phyloP scores from a whole-genome alignment of 2,329 filamentous ascomycete species.

The Sarocladium strictum region DNA sequence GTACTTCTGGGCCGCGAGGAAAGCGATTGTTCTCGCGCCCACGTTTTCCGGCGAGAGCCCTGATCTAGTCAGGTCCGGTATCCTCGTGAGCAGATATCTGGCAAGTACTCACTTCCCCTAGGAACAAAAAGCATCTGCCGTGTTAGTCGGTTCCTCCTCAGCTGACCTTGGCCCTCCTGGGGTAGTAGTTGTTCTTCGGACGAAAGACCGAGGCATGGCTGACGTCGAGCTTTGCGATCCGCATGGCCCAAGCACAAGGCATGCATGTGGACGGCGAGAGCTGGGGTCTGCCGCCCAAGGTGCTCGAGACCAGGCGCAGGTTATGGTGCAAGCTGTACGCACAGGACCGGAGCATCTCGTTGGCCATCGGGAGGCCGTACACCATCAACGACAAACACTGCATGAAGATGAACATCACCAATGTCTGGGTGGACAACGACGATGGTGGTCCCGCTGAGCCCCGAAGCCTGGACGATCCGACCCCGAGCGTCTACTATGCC shows the following conservation, averaged over 20 bases:
- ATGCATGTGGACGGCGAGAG: slow-evolving; percentile 36
- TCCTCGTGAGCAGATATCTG: slow-evolving; percentile 32
- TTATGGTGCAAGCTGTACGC: slow-evolving; percentile 34
- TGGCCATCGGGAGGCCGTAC: slow-evolving; percentile 33
- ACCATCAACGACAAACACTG: slow-evolving; percentile 32
- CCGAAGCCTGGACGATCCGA: slow-evolving; percentile 19
- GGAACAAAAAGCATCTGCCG: too few relatives aligned
- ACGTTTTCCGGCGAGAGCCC: slow-evolving; percentile 34
- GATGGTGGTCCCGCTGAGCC: slow-evolving; percentile 17
- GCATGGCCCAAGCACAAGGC: slow-evolving; percentile 36
- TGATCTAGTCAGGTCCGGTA: slow-evolving; percentile 32
- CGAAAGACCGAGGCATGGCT: slow-evolving; percentile 33
- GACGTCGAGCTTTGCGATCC: slow-evolving; percentile 34
- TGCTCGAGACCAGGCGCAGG: slow-evolving; percentile 29
- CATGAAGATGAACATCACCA: slow-evolving; percentile 28
- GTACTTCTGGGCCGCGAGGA: slow-evolving; percentile 33
- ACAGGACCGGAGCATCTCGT: slow-evolving; percentile 32
- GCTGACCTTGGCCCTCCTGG: too few relatives aligned
- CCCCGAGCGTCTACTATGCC: slow-evolving; percentile 24
- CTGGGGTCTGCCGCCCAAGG: slow-evolving; percentile 29
- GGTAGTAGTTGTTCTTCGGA: slow-evolving; percentile 24
- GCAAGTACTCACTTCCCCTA: slow-evolving; percentile 12
- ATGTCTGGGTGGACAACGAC: slow-evolving; percentile 32
- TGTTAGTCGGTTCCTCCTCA: too few relatives aligned
- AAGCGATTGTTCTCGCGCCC: slow-evolving; percentile 33